Percentiles rank a stretch among this genome's conserved stretches.
These are phyloP conservation scores for Fonsecaea monophora DNA, from an alignment of 2,329 filamentous ascomycete species.

Conservation along the genomic window DNA sequence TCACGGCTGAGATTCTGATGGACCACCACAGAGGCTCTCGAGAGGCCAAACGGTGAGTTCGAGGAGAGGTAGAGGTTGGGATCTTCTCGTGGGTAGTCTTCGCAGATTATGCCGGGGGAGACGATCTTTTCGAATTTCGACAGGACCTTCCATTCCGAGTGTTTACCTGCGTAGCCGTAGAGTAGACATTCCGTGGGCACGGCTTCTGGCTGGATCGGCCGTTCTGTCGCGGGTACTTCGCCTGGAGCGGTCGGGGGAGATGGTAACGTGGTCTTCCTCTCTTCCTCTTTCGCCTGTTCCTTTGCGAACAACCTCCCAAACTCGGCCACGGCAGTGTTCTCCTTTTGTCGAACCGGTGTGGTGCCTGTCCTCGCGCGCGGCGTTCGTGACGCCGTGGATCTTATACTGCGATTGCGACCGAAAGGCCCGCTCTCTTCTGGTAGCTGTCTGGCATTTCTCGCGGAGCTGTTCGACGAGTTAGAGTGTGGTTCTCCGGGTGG, in stretches of 20 bases:
- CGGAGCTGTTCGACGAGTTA: constrained; percentile 46
- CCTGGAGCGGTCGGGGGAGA: constrained; percentile 25
- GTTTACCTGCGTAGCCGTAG: constrained; percentile 77
- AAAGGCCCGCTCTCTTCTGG: constrained; percentile 69
- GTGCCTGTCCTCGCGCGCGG: constrained; percentile 66
- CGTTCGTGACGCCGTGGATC: constrained; percentile 50
- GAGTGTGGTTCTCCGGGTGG: neutral
- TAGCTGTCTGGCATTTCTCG: constrained; percentile 60
- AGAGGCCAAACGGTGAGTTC: constrained; percentile 51
- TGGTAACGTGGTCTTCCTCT: constrained; percentile 30
- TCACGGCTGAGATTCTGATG: constrained; percentile 68
- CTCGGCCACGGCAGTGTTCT: constrained; percentile 60
- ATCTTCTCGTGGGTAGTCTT: constrained; percentile 90
- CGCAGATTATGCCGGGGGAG: constrained; percentile 74
- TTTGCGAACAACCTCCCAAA: constrained; percentile 55
- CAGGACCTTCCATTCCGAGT: constrained; percentile 79
- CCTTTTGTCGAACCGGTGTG: constrained; percentile 58
- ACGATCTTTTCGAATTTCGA: constrained; percentile 81
- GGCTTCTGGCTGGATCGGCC: constrained; percentile 48
- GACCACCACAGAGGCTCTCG: constrained; percentile 60
- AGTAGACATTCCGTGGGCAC: constrained; percentile 78
- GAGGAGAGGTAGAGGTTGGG: constrained; percentile 74
- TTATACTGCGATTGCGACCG: constrained; percentile 58
- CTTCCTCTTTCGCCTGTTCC: constrained; percentile 52
- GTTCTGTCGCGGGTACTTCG: constrained; percentile 30